Percentiles rank a stretch among this genome's conserved stretches.
Evolutionary conservation across 2,329 filamentous ascomycete genomes (phyloP).

Genomic region (Triangularia setosa): DNA sequence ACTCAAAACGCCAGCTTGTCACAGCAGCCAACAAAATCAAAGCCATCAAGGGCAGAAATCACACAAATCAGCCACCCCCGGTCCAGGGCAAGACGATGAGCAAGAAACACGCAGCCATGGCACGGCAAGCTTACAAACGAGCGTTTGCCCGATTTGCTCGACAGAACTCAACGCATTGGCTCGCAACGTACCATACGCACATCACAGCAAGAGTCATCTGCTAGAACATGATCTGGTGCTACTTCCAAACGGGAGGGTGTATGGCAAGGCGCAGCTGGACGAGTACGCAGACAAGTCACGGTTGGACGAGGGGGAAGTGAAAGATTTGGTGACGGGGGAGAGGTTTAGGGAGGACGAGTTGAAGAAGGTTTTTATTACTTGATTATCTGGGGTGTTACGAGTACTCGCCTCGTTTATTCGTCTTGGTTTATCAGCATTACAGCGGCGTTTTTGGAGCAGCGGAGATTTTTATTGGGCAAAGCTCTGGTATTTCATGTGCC

Average conservation of each 20-base stretch:
- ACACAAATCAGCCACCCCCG: slow-evolving; percentile 27
- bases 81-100: slow-evolving; percentile 26
- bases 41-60: slow-evolving; percentile 26
- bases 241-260: slow-evolving; percentile 82
- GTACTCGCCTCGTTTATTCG: background rate
- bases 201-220: slow-evolving; percentile 85
- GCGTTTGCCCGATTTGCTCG: slow-evolving; percentile 91
- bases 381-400: background rate
- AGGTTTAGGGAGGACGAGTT: slow-evolving; percentile 59
- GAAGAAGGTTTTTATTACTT: slow-evolving; percentile 91
- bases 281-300: slow-evolving; percentile 78
- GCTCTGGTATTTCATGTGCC: background rate
- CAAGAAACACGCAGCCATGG: slow-evolving; percentile 29
- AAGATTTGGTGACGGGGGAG: slow-evolving; percentile 74
- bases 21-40: slow-evolving; percentile 37
- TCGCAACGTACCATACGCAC: slow-evolving; percentile 83
- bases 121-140: slow-evolving; percentile 57
- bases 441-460: background rate
- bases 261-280: slow-evolving; percentile 69
- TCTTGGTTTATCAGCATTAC: background rate
- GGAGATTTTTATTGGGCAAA: background rate
- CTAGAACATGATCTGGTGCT: slow-evolving; percentile 81
- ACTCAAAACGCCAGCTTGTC: slow-evolving; percentile 91
- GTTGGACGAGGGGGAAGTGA: slow-evolving; percentile 60
- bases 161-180: slow-evolving; percentile 92